These are phyloP conservation scores for Datura wrightii DNA, from an alignment of 257 asterid genomes.

Conservation along the genomic window DNA sequence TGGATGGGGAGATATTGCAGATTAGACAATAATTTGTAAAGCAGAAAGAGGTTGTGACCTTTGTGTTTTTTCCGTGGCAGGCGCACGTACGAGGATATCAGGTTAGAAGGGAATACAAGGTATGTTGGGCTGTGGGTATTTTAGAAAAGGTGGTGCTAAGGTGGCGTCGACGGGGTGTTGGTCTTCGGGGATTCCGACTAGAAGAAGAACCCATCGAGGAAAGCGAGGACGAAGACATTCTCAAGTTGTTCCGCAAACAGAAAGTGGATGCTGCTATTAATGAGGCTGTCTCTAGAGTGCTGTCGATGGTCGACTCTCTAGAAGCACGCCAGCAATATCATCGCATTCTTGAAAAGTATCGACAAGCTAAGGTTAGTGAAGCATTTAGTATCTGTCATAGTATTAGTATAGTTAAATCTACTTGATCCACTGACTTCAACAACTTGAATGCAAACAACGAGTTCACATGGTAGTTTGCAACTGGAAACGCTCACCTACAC, in stretches of 20 bases:
- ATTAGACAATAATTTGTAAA: background rate
- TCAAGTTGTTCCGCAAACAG: slow-evolving; percentile 76
- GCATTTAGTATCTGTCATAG: slow-evolving; percentile 21
- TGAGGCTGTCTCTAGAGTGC: slow-evolving; percentile 88
- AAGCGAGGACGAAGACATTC: slow-evolving; percentile 76
- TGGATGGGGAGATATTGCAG: background rate
- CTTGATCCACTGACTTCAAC: slow-evolving; percentile 22
- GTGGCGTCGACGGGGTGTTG: slow-evolving; percentile 90
- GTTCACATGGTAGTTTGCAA: background rate
- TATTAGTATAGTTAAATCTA: slow-evolving; percentile 20
- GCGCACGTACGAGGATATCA: slow-evolving; percentile 97
- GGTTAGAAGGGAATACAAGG: slow-evolving; percentile 75
- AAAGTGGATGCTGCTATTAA: slow-evolving; percentile 77
- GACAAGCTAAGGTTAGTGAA: slow-evolving; percentile 78
- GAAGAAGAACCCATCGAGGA: slow-evolving; percentile 62
- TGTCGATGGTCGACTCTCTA: slow-evolving; percentile 83
- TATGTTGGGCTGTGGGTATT: slow-evolving; percentile 93
- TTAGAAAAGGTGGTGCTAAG: slow-evolving; percentile 88
- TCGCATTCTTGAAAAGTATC: slow-evolving; percentile 76
- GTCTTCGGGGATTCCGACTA: slow-evolving; percentile 73
- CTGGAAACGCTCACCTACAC: background rate
- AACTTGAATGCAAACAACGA: background rate
- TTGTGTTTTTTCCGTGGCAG: slow-evolving; percentile 47
- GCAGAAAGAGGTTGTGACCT: slow-evolving; percentile 27
- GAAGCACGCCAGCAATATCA: slow-evolving; percentile 86